Percentiles rank a stretch among this genome's conserved stretches.
phyloP scores from a whole-genome alignment of 2,329 filamentous ascomycete species.

The Botrytis fragariae region DNA sequence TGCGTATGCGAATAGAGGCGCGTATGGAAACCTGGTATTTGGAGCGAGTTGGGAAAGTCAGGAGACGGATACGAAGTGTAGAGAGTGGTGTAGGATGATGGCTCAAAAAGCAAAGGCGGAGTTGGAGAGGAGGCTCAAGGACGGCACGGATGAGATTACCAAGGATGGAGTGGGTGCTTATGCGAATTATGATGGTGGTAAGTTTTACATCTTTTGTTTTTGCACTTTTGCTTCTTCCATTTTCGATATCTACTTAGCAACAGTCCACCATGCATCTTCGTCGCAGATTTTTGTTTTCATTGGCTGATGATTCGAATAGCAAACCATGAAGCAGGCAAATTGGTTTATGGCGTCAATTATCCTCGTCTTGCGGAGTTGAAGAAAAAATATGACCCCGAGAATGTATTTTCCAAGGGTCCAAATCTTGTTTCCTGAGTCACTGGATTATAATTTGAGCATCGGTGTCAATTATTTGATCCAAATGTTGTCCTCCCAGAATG shows the following conservation, averaged over 20 bases:
- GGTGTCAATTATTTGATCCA: background rate
- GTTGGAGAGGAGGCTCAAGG: constrained; percentile 21
- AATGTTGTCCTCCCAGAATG: background rate
- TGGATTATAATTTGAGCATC: background rate
- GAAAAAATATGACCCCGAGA: constrained; percentile 29
- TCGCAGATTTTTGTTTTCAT: background rate
- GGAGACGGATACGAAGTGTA: constrained; percentile 23
- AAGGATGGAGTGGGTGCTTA: constrained; percentile 19
- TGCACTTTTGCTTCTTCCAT: background rate
- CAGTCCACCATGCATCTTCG: background rate
- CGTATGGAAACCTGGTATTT: constrained; percentile 32
- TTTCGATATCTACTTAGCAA: background rate
- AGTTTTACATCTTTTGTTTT: background rate
- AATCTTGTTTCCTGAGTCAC: constrained; percentile 8
- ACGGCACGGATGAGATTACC: constrained; percentile 15
- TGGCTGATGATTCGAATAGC: constrained; percentile 13
- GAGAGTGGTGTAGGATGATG: constrained; percentile 30
- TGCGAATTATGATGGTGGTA: constrained; percentile 22
- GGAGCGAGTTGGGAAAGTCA: constrained; percentile 35
- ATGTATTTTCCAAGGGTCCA: constrained; percentile 19
- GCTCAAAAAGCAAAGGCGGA: constrained; percentile 20
- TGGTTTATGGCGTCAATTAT: constrained; percentile 27
- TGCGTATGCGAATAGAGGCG: constrained; percentile 34
- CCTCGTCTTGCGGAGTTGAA: constrained; percentile 27
- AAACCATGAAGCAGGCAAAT: constrained; percentile 22